Conservation (phyloP, 768 basidiomycete genomes). For the Hygrophorus pudorinus region DNA sequence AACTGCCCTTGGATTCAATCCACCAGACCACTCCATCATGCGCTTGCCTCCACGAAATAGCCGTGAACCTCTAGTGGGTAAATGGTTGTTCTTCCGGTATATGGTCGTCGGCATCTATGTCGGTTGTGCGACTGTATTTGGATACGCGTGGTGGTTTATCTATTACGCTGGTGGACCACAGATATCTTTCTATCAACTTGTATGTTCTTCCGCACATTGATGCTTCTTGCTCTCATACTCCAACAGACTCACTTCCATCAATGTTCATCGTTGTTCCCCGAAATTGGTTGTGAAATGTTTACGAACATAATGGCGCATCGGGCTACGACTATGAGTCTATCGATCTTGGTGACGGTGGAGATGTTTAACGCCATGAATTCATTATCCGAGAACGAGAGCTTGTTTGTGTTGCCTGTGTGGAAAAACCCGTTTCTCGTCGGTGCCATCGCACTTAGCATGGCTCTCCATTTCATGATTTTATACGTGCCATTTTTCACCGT, state of each 20-base stretch:
- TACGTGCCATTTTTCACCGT: slow-evolving; percentile 97
- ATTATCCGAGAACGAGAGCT: slow-evolving; percentile 91
- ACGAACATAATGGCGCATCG: slow-evolving; percentile 74
- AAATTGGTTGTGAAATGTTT: slow-evolving; percentile 95
- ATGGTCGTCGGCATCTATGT: slow-evolving; percentile 91
- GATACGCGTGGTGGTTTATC: slow-evolving; percentile 99
- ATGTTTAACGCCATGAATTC: slow-evolving; percentile 99
- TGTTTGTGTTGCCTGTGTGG: slow-evolving; percentile 86
- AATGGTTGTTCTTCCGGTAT: slow-evolving; percentile 95
- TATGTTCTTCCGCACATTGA: slow-evolving; percentile 29
- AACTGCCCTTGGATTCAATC: slow-evolving; percentile 96
- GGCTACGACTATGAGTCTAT: slow-evolving; percentile 94
- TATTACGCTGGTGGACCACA: slow-evolving; percentile 86
- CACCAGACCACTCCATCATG: slow-evolving; percentile 96
- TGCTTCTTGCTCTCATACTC: slow-evolving; percentile 1
- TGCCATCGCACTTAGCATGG: slow-evolving; percentile 88
- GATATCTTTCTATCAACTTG: slow-evolving; percentile 88
- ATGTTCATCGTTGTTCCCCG: slow-evolving; percentile 72
- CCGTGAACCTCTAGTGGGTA: slow-evolving; percentile 82
- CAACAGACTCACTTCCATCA: slow-evolving; percentile 96
- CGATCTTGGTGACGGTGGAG: slow-evolving; percentile 91
- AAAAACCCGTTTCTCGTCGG: slow-evolving; percentile 88
- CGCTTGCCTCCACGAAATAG: slow-evolving; percentile 84
- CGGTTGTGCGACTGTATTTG: slow-evolving; percentile 89
- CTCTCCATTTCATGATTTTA: slow-evolving; percentile 85